Evolutionary conservation across 1,284 basidiomycete genomes (phyloP).

Genomic region (Stygiomarasmius scandens): DNA sequence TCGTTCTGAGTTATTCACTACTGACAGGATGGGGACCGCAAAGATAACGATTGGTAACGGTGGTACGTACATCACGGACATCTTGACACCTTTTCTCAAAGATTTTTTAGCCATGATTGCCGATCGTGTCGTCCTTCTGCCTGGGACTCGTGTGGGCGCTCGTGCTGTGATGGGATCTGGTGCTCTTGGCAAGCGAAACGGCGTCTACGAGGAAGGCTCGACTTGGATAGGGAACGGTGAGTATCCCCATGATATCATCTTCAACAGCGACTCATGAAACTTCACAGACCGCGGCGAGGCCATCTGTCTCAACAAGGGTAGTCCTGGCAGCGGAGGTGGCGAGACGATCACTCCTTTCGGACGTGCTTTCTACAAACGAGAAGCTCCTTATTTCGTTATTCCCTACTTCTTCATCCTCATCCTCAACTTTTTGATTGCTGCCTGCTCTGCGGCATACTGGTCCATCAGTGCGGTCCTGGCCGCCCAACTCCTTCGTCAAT

Average conservation of each 20-base stretch:
- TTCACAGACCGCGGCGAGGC: conserved; percentile 35
- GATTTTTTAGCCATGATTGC: conserved; percentile 57
- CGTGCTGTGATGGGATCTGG: conserved; percentile 50
- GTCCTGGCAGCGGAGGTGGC: conserved; percentile 18
- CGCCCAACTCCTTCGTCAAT: conserved; percentile 38
- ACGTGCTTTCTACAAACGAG: conserved; percentile 46
- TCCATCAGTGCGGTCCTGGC: conserved; percentile 41
- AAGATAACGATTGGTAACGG: conserved; percentile 42
- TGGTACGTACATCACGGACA: too few relatives aligned
- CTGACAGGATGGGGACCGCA: conserved; percentile 41
- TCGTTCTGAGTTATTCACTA: conserved; percentile 45
- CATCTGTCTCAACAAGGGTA: conserved; percentile 37
- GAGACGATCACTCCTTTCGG: conserved; percentile 49
- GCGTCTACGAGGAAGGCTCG: conserved; percentile 42
- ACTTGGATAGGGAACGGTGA: conserved; percentile 49
- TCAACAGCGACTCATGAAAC: background rate
- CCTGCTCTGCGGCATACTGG: conserved; percentile 44
- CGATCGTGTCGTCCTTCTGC: conserved; percentile 47
- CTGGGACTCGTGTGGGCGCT: conserved; percentile 41
- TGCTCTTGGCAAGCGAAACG: conserved; percentile 41
- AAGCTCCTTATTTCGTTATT: conserved; percentile 46
- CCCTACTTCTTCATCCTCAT: conserved; percentile 41
- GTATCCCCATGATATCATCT: background rate
- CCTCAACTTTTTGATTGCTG: conserved; percentile 36
- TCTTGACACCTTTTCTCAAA: too few relatives aligned